Evolutionary conservation across 2,329 filamentous ascomycete genomes (phyloP).

Genomic region (Leptographium flavum): DNA sequence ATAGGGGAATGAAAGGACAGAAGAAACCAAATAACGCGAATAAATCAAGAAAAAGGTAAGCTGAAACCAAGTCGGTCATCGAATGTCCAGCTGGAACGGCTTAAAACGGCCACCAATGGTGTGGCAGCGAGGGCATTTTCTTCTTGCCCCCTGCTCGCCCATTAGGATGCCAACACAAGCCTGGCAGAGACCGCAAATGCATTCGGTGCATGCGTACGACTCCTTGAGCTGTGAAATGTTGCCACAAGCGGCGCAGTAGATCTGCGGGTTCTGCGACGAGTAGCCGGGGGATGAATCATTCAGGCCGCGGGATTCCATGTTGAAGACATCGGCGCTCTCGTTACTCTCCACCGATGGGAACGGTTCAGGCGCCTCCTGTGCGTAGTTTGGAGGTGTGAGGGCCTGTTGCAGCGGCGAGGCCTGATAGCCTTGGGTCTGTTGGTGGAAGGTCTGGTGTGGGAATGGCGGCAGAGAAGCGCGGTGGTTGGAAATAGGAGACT

Average conservation of each 20-base stretch:
- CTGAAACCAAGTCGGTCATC: slow-evolving; percentile 28
- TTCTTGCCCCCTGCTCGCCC: slow-evolving; percentile 58
- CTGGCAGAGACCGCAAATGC: slow-evolving; percentile 83
- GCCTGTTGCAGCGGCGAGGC: slow-evolving; percentile 85
- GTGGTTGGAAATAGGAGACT: slow-evolving; percentile 50
- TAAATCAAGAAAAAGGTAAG: not conserved
- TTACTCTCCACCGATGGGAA: slow-evolving; percentile 82
- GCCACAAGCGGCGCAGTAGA: slow-evolving; percentile 83
- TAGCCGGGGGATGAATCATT: slow-evolving; percentile 60
- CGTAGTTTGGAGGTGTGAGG: slow-evolving; percentile 67
- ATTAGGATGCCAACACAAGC: slow-evolving; percentile 74
- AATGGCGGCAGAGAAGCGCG: slow-evolving; percentile 48
- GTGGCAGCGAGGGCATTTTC: slow-evolving; percentile 67
- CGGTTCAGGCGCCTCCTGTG: slow-evolving; percentile 54
- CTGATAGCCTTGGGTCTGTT: slow-evolving; percentile 44
- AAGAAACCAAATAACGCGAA: too few species aligned
- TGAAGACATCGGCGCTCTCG: slow-evolving; percentile 57
- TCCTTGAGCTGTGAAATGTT: slow-evolving; percentile 63
- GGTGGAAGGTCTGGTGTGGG: slow-evolving; percentile 28
- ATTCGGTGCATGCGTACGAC: slow-evolving; percentile 90
- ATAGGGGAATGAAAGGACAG: too few species aligned
- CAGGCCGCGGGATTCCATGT: slow-evolving; percentile 51
- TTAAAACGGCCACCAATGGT: slow-evolving; percentile 71
- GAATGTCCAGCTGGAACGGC: slow-evolving; percentile 70
- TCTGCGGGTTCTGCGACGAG: slow-evolving; percentile 64